Percentiles rank a stretch among this genome's conserved stretches.
phyloP scores from a whole-genome alignment of 2,329 filamentous ascomycete genomes.

The Ciborinia camelliae region DNA sequence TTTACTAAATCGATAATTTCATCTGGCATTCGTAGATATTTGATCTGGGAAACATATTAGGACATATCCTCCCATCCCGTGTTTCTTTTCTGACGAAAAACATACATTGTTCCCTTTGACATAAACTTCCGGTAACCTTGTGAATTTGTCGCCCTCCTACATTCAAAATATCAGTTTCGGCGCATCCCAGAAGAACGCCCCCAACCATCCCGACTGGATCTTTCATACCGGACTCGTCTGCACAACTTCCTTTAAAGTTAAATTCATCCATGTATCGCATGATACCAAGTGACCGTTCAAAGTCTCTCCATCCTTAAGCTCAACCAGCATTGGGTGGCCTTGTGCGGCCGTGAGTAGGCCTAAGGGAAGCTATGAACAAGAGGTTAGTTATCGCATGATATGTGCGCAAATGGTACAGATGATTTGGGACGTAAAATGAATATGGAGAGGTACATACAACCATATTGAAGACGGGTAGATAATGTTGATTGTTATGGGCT shows the following conservation, averaged over 20 bases:
- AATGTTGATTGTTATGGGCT: slow-evolving; percentile 6
- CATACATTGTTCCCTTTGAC: slow-evolving; percentile 93
- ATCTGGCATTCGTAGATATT: slow-evolving; percentile 93
- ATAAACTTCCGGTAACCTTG: slow-evolving; percentile 88
- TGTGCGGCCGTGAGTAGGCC: slow-evolving; percentile 92
- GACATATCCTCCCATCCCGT: not conserved
- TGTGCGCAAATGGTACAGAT: not conserved
- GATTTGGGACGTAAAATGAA: too few species aligned
- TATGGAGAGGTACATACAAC: slow-evolving; percentile 9
- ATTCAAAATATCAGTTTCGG: slow-evolving; percentile 17
- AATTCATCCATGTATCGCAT: slow-evolving; percentile 99
- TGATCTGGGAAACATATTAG: slow-evolving; percentile 60
- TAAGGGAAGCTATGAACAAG: slow-evolving; percentile 55
- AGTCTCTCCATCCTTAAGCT: slow-evolving; percentile 96
- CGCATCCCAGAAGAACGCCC: not conserved
- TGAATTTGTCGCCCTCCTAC: slow-evolving; percentile 89
- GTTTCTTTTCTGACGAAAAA: not conserved
- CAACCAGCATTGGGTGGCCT: slow-evolving; percentile 96
- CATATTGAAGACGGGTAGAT: slow-evolving; percentile 2
- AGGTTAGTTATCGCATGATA: not conserved
- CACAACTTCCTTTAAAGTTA: slow-evolving; percentile 94
- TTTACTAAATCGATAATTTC: slow-evolving; percentile 94
- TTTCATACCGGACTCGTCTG: slow-evolving; percentile 76
- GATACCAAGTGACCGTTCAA: slow-evolving; percentile 93
- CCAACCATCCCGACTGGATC: not conserved